Evolutionary conservation across 495 filamentous ascomycete species (phyloP).

Genomic region (Neurospora tetrasperma): DNA sequence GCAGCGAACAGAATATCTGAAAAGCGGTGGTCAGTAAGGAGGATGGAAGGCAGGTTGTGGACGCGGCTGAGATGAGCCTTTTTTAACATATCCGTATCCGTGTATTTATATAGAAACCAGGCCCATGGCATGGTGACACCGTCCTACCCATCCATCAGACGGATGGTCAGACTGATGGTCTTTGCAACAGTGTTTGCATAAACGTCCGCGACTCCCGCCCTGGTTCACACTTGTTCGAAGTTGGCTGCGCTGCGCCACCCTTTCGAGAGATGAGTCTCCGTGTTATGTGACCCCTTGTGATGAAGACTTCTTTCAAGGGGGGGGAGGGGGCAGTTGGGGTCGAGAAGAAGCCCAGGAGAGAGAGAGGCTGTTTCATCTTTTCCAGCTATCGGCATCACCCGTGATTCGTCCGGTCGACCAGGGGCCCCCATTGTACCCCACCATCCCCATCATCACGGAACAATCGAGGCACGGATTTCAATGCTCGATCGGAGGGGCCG

Average conservation of each 20-base stretch:
- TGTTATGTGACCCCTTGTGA: background rate
- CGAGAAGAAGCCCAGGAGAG: background rate
- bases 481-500: background rate
- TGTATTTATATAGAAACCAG: background rate
- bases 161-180: background rate
- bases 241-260: background rate
- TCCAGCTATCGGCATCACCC: background rate
- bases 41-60: background rate
- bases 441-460: background rate
- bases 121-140: background rate
- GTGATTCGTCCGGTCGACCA: background rate
- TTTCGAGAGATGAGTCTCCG: background rate
- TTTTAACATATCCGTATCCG: background rate
- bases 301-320: background rate
- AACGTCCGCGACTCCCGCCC: background rate
- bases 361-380: background rate
- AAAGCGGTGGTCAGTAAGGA: background rate
- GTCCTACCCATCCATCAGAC: background rate
- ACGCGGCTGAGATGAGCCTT: background rate
- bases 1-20: background rate
- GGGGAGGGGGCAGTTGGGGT: background rate
- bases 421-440: background rate
- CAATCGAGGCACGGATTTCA: background rate
- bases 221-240: background rate
- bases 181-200: background rate